Percentiles rank a stretch among this genome's conserved stretches.
These are phyloP conservation scores for Salvia splendens DNA, from an alignment of 257 asterid genomes.

Conservation along the genomic window DNA sequence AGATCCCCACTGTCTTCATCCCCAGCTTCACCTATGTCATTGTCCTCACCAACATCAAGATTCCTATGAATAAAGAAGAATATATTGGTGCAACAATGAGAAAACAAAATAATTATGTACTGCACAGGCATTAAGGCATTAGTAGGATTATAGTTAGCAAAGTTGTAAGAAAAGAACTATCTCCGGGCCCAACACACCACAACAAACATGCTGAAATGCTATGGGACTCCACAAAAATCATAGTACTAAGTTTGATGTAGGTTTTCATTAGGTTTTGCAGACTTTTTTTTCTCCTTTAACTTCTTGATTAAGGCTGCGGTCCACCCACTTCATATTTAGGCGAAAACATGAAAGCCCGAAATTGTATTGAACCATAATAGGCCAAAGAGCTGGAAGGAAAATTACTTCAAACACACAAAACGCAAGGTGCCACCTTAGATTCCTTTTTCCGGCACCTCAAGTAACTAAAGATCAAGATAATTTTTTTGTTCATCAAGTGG, in stretches of 20 bases:
- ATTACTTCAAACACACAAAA: too few relatives aligned
- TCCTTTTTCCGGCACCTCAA: not conserved
- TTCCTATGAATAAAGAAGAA: slow-evolving; percentile 53
- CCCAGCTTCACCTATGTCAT: slow-evolving; percentile 54
- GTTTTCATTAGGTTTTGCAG: too few relatives aligned
- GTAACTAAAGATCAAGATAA: not conserved
- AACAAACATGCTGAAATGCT: not conserved
- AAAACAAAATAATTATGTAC: not conserved
- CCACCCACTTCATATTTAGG: too few relatives aligned
- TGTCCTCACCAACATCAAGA: slow-evolving; percentile 93
- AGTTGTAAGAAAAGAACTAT: not conserved
- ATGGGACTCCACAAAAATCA: not conserved
- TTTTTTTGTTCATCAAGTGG: too few relatives aligned
- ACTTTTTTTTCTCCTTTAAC: too few relatives aligned
- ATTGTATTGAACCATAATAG: too few relatives aligned
- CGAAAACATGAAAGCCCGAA: too few relatives aligned
- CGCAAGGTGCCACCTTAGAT: too few relatives aligned
- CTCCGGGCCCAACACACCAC: not conserved
- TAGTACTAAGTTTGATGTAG: too few relatives aligned
- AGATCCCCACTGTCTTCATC: slow-evolving; percentile 62
- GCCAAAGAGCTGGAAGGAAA: too few relatives aligned
- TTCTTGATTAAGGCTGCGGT: too few relatives aligned
- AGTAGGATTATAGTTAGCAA: not conserved
- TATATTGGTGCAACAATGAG: slow-evolving; percentile 21
- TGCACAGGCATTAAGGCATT: not conserved